Evolutionary conservation across 2,329 filamentous ascomycete genomes (phyloP), one percentile per base, ranked within the genome.

Genomic region (Curvularia spicifera): DNA sequence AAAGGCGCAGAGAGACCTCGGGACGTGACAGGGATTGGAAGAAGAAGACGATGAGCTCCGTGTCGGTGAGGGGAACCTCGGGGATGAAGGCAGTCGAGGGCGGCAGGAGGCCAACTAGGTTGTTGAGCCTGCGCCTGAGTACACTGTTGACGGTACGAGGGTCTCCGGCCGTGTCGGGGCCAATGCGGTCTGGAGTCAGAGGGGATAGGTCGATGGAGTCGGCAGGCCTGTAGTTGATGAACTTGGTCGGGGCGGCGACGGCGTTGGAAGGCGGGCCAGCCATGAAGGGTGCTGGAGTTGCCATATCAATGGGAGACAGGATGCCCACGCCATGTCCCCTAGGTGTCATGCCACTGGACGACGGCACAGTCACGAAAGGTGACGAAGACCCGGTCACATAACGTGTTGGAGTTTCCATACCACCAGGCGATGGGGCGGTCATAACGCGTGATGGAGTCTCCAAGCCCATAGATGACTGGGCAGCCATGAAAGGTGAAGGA

Each of bases 31-130:
- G 31, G 0, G 65, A 65, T n/a, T 74, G 71, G 60, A 71, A 76
- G 61, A 75, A 73, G 61, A 69, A 75, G 0, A 75, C 68, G 2
- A 74, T 65, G 0, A 76, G 13, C 24, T 76, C 73, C 0, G 48
- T 60, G 22, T 76, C 71, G 0, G 71, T 76, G 0, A 76, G 55
- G 0, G 72, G 71, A 0, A 76, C 31, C 0, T 53, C 8, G 0
- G 73, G 73, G 0, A 76, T 51, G 2, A 60, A 51, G 0, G 63
- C 58, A 6, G 57, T 53, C 0, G 49, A 10, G 1, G 68, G 65
- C 0, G 70, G 64, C 13, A 75, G 45, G 1, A 57, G 53, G 4
- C 59, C 61, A 10, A 57, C 57, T 0, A 73, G 49, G 26, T 71
- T 64, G 48, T 74, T 68, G 2, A 56, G 59, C 6, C 60, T 53